Evolutionary conservation across 2,329 filamentous ascomycete genomes (phyloP).

Genomic region (Fusarium sp.): DNA sequence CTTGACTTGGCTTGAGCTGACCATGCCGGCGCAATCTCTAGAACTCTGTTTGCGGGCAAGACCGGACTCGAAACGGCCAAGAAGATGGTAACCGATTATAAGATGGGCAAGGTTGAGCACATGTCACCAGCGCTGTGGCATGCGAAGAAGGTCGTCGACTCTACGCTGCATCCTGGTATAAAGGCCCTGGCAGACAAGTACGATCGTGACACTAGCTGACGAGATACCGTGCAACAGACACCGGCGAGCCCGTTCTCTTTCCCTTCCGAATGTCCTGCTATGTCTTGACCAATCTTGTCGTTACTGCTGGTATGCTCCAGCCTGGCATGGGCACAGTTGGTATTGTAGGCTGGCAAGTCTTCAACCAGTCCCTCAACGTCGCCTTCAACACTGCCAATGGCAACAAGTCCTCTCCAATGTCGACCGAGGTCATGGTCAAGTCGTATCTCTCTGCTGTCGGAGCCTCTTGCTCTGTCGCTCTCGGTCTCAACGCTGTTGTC

Average conservation of each 20-base stretch:
- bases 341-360: conserved; percentile 92
- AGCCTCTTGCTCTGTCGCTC: conserved; percentile 91
- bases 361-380: conserved; percentile 98
- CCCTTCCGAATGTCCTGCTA: conserved; percentile 99
- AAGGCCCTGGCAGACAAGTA: neutral
- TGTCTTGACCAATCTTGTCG: conserved; percentile 91
- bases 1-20: conserved; percentile 17
- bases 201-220: conserved; percentile 26
- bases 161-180: conserved; percentile 93
- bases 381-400: conserved; percentile 98
- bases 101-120: conserved; percentile 79
- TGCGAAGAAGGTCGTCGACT: conserved; percentile 97
- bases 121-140: conserved; percentile 95
- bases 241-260: conserved; percentile 89
- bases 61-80: conserved; percentile 89
- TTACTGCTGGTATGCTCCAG: conserved; percentile 97
- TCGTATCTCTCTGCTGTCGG: conserved; percentile 93
- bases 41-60: conserved; percentile 85
- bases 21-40: conserved; percentile 55
- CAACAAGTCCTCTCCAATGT: conserved; percentile 95
- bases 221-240: conserved; percentile 71
- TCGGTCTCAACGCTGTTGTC: conserved; percentile 91
- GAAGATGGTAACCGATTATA: conserved; percentile 83
- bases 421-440: conserved; percentile 82
- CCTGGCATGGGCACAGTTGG: conserved; percentile 85